Evolutionary conservation across 306 rosid genomes (phyloP), one percentile per base, ranked within the genome.

Genomic region (Cucurbita ficifolia): DNA sequence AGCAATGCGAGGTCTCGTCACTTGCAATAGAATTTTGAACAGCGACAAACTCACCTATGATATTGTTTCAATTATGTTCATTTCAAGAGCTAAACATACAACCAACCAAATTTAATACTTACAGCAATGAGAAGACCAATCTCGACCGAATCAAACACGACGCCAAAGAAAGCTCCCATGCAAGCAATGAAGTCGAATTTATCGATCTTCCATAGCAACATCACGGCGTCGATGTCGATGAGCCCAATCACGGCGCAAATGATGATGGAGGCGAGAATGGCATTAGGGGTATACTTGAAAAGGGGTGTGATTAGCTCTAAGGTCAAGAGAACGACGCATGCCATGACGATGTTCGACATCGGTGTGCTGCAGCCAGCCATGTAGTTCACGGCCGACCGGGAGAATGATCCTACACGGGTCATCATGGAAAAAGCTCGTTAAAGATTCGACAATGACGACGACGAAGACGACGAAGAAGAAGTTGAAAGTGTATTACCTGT

Each of bases 131-230:
- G 78, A 62, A 94, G 90, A 50, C 97, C 97, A 19, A 90, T 86
- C 82, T 88, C 97, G 14, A 94, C 94, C 12, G 84, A 87, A 11
- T 81, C 72, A 69, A 94, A 94, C 24, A 94, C 72, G 19, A 94
- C 98, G 6, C 97, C 98, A 39, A 88, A 84, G 84, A 94, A 89
- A 79, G 98, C 98, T 62, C 96, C 98, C 80, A 94, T 80, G 81
- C 98, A 94, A 17, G 92, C 94, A 7, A 84, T 38, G 49, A 94
- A 94, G 68, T 94, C 98, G 4, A 90, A 82, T 57, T 89, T 88
- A 82, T 90, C 98, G 11, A 89, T 62, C 86, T 90, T 94, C 92
- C 92, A 94, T 0, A 94, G 79, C n/a, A 84, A 80, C 22, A 84
- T 75, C 21, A 61, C 78, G 0, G 97, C 97, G 0, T 84, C 63